Conservation (phyloP, 495 filamentous ascomycete species). For the Parathielavia appendiculata region DNA sequence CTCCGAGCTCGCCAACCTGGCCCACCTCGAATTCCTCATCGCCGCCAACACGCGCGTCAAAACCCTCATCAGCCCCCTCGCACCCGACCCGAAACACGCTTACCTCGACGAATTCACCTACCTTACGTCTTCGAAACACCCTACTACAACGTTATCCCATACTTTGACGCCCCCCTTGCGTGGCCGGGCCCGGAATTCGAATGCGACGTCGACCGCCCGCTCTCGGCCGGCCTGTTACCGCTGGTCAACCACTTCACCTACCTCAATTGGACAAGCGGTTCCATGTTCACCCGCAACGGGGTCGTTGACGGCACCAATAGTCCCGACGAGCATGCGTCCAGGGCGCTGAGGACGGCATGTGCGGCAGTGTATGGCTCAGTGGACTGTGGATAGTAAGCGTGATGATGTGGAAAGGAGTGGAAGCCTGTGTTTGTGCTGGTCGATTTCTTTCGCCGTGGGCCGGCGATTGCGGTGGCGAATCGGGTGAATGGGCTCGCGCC, state of each 20-base stretch:
- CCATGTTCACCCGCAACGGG: conserved; percentile 51
- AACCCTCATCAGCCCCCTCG: conserved; percentile 54
- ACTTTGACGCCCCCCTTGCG: no score
- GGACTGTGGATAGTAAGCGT: conserved; percentile 25
- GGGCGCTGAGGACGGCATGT: conserved; percentile 58
- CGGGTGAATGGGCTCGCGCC: conserved; percentile 52
- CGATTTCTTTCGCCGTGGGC: conserved; percentile 63
- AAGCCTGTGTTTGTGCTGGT: conserved; percentile 58
- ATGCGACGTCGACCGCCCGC: conserved; percentile 49
- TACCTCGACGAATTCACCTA: conserved; percentile 65
- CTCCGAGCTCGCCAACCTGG: conserved; percentile 53
- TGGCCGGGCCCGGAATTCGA: no score
- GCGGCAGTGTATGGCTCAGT: conserved; percentile 47
- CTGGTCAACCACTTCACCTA: conserved; percentile 73
- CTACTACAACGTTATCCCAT: no score
- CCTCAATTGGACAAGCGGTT: no score
- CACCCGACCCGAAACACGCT: conserved; percentile 40
- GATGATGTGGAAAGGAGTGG: conserved; percentile 19
- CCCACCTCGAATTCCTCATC: conserved; percentile 63
- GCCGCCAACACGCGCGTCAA: conserved; percentile 54
- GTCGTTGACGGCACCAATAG: conserved; percentile 53
- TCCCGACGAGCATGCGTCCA: conserved; percentile 38
- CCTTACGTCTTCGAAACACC: conserved; percentile 66
- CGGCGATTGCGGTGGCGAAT: conserved; percentile 54
- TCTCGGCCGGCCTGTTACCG: conserved; percentile 43